Evolutionary conservation across 1,284 basidiomycete genomes (phyloP).

Genomic region (Rhodotorula glutinis): DNA sequence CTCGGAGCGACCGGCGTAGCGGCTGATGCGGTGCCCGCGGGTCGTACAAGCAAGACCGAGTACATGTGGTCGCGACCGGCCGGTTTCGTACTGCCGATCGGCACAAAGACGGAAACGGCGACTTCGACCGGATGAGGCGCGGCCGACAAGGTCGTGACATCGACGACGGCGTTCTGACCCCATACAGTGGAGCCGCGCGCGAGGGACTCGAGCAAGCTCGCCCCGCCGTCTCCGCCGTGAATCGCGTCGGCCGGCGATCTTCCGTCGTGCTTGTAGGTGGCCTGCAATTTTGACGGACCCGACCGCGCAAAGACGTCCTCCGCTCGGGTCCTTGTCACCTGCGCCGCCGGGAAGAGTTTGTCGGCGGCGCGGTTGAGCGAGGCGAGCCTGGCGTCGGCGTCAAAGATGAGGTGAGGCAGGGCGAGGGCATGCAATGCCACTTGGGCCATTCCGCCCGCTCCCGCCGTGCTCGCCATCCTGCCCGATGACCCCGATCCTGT

Average conservation of each 20-base stretch:
- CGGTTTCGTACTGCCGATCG: not conserved
- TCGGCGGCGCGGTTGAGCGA: slow-evolving; percentile 23
- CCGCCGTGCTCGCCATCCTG: not conserved
- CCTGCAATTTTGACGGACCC: not conserved
- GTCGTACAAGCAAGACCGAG: not conserved
- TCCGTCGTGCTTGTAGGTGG: too few relatives aligned
- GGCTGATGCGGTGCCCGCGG: not conserved
- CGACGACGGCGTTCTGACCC: too few relatives aligned
- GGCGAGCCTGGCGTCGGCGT: slow-evolving; percentile 8
- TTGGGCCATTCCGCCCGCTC: not conserved
- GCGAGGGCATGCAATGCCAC: slow-evolving; percentile 5
- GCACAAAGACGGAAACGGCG: not conserved
- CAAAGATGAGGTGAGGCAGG: slow-evolving; percentile 27
- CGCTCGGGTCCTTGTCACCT: not conserved
- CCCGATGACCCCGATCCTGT: not conserved
- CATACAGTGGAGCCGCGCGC: too few relatives aligned
- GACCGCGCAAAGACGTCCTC: not conserved
- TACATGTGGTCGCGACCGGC: not conserved
- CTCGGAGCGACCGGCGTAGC: not conserved
- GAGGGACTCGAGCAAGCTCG: too few relatives aligned
- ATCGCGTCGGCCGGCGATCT: too few relatives aligned
- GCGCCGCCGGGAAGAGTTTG: not conserved
- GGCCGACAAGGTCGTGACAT: not conserved
- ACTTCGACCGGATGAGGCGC: not conserved
- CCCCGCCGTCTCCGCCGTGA: too few relatives aligned